These are phyloP conservation scores for Leptographium galeiforme DNA, from an alignment of 2,329 filamentous ascomycete species.

Conservation along the genomic window DNA sequence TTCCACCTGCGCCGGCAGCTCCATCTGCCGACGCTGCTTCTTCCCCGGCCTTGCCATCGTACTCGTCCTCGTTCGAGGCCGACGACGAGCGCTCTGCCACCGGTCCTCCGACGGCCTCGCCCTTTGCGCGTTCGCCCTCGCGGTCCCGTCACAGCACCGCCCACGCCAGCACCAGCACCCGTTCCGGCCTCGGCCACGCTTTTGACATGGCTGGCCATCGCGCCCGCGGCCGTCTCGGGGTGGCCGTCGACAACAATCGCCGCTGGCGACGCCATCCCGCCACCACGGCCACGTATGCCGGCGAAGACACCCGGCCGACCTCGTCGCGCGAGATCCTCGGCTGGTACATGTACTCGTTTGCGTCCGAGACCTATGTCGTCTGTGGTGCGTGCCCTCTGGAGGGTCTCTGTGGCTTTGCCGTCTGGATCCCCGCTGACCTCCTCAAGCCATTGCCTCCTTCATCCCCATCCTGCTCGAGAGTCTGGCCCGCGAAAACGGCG, in stretches of 20 bases:
- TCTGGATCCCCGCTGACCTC: too few relatives aligned
- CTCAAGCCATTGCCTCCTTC: slow-evolving; percentile 53
- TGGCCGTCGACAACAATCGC: neutral
- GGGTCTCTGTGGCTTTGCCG: too few relatives aligned
- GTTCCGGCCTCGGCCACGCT: neutral
- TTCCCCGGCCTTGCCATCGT: slow-evolving; percentile 37
- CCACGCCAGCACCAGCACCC: neutral
- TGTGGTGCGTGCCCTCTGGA: slow-evolving; percentile 55
- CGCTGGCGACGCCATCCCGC: slow-evolving; percentile 20
- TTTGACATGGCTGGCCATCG: slow-evolving; percentile 2
- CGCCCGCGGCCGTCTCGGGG: neutral
- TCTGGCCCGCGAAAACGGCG: slow-evolving; percentile 81
- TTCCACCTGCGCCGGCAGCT: neutral
- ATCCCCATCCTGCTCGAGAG: slow-evolving; percentile 93
- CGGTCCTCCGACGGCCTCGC: neutral
- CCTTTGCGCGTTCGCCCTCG: neutral
- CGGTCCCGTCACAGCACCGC: neutral
- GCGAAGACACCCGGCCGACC: slow-evolving; percentile 80
- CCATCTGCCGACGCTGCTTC: slow-evolving; percentile 18
- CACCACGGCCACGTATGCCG: slow-evolving; percentile 43
- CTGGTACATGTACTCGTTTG: slow-evolving; percentile 95
- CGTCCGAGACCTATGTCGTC: slow-evolving; percentile 90
- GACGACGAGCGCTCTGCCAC: slow-evolving; percentile 51
- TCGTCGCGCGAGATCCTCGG: slow-evolving; percentile 77
- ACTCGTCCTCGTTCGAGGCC: slow-evolving; percentile 52